Evolutionary conservation across 1,139 yeast genomes (phyloP).

Genomic region (Suhomyces bribrorum): DNA sequence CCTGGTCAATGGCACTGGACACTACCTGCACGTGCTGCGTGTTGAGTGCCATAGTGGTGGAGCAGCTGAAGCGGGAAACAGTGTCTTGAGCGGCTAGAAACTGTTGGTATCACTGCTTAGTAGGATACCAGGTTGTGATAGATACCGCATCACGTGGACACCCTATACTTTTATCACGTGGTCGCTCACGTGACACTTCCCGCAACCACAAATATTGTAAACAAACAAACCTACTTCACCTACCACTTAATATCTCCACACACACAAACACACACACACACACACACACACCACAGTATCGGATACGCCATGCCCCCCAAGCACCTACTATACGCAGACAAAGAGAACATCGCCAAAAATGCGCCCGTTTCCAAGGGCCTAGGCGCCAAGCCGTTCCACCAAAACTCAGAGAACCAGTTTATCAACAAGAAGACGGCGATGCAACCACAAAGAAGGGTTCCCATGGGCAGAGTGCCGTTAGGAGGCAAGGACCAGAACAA

Average conservation of each 20-base stretch:
- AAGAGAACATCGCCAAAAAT: conserved; percentile 13
- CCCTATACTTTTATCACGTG: background rate
- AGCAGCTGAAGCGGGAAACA: background rate
- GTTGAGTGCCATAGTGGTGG: conserved; percentile 24
- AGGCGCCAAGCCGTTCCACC: conserved; percentile 4
- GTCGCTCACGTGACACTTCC: background rate
- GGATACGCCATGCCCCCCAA: conserved; percentile 1
- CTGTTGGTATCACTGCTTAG: no score
- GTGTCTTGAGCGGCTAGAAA: no score
- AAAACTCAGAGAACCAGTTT: conserved; percentile 8
- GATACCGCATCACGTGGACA: background rate
- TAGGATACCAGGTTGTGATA: no score
- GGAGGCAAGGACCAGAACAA: conserved; percentile 52
- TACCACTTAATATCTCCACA: no score
- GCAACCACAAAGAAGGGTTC: conserved; percentile 6
- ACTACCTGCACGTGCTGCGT: conserved; percentile 27
- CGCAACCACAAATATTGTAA: background rate
- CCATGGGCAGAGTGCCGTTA: conserved; percentile 41
- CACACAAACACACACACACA: no score
- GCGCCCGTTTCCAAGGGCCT: conserved; percentile 4
- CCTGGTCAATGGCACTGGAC: conserved; percentile 24
- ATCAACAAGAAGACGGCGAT: conserved; percentile 5
- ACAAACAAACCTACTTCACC: background rate
- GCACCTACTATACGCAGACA: conserved; percentile 12
- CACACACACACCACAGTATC: no score